Evolutionary conservation across 805 yeast species (phyloP).

Genomic region (Cephaloascus albidus): DNA sequence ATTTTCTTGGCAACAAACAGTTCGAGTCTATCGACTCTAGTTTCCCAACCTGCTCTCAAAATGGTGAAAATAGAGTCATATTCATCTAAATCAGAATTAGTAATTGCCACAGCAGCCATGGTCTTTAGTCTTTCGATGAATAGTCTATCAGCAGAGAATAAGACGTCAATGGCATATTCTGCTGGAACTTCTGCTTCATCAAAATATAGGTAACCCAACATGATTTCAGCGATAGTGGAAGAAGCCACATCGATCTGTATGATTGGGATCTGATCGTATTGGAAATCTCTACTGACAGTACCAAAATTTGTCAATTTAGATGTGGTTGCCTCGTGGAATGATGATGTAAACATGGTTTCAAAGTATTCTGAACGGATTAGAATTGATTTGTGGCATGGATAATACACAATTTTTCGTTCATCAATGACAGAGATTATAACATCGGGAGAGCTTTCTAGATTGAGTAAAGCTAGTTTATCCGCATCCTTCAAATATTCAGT

Average conservation of each 20-base stretch:
- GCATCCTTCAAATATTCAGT: slow-evolving; percentile 7
- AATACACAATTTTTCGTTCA: slow-evolving; percentile 18
- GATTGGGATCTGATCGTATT: slow-evolving; percentile 7
- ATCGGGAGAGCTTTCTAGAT: slow-evolving; percentile 28
- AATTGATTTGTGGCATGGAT: slow-evolving; percentile 59
- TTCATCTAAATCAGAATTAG: slow-evolving; percentile 15
- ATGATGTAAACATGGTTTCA: slow-evolving; percentile 50
- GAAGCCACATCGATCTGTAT: slow-evolving; percentile 15
- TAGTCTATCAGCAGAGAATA: slow-evolving; percentile 50
- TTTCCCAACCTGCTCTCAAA: slow-evolving; percentile 58
- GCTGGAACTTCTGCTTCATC: slow-evolving; percentile 48
- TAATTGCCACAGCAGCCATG: slow-evolving; percentile 45
- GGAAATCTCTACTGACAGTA: neutral
- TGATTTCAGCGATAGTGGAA: slow-evolving; percentile 33
- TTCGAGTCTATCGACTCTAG: slow-evolving; percentile 56
- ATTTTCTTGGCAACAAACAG: slow-evolving; percentile 49
- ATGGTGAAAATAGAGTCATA: slow-evolving; percentile 41
- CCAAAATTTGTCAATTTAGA: neutral
- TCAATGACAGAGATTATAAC: slow-evolving; percentile 29
- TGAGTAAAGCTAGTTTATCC: slow-evolving; percentile 14
- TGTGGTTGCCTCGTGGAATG: slow-evolving; percentile 23
- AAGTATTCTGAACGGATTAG: slow-evolving; percentile 56
- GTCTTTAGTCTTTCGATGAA: slow-evolving; percentile 56
- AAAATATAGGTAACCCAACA: slow-evolving; percentile 48
- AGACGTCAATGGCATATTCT: slow-evolving; percentile 41